These are phyloP conservation scores for Cyclostephanos invisitatus DNA, from an alignment of 108 stramenopile genomes.

Conservation along the genomic window DNA sequence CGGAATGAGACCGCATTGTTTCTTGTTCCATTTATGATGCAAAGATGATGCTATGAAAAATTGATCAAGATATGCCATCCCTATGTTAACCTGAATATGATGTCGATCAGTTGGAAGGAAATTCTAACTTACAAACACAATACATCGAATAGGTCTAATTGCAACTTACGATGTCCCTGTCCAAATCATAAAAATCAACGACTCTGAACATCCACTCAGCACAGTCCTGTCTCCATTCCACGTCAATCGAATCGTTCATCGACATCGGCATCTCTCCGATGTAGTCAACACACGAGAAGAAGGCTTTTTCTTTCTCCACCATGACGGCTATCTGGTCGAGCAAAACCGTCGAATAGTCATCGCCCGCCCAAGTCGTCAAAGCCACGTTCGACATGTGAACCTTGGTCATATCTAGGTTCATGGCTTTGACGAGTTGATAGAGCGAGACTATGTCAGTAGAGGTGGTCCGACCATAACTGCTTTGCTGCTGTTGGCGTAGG, in stretches of 20 bases:
- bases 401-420: not conserved
- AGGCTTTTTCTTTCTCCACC: constrained; percentile 4
- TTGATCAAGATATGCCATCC: constrained; percentile 45
- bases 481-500: not conserved
- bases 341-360: constrained; percentile 11
- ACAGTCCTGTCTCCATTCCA: constrained; percentile 34
- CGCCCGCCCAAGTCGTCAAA: not conserved
- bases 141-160: too few species aligned
- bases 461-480: not conserved
- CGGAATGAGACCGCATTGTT: constrained; percentile 25
- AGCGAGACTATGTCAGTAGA: not conserved
- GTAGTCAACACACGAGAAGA: constrained; percentile 12
- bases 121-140: not conserved
- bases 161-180: constrained; percentile 30
- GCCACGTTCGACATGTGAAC: constrained; percentile 4
- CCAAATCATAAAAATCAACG: constrained; percentile 35
- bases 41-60: constrained; percentile 30
- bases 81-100: constrained; percentile 5
- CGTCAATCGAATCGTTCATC: constrained; percentile 22
- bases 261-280: constrained; percentile 5
- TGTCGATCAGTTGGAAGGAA: not conserved
- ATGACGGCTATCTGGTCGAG: constrained; percentile 15
- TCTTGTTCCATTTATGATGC: constrained; percentile 30
- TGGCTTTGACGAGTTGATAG: not conserved
- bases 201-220: constrained; percentile 56